Base-by-base conservation (phyloP, 1,284 basidiomycete genomes). In the Ustilago hordei region DNA sequence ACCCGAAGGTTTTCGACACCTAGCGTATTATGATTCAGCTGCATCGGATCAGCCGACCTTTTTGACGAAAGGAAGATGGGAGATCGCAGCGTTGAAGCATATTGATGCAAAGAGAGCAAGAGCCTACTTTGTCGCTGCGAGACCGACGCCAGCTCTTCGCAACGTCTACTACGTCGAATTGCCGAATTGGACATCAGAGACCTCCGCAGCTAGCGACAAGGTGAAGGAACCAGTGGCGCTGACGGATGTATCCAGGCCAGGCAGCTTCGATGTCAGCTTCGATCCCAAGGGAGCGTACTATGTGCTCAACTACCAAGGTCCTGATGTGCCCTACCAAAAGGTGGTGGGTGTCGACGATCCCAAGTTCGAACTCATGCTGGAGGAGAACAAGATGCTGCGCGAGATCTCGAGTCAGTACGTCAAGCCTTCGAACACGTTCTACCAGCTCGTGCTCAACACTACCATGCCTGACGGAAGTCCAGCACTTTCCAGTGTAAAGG, bases 71-170 rank as follows among this genome's bases (percentile, higher is more conserved):
- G 96, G 95, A 0, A 85, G 91, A 36, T 98, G 95, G 95, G 96
- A 99, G 86, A 93, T 98, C 4, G 89, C 89, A 19, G 89, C 89
- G 6, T 91, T 98, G 64, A 87, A 90, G 61, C 92, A 90, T 2
- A 90, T 97, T 19, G 92, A 97, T 84, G 80, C 88, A 4, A 87
- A 89, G 53, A 90, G 90, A 39, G 90, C 91, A 43, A 85, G 92
- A 43, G 91, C 95, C 39, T 98, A 96, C 87, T 97, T 97, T 87
- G 88, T 91, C 69, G 94, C 93, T 4, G 93, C 95, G 2, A 91
- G 91, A 69, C 92, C 95, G 0, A 91, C 90, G 1, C 93, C 93
- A 0, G 91, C 91, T 8, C 91, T 94, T 80, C 91, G 96, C 41
- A 93, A 96, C 82, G 85, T 98, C 36, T 96, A 93, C 87, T 79